These are phyloP conservation scores for Helianthus tuberosus DNA, from an alignment of 129 eudicot genomes.

Conservation along the genomic window DNA sequence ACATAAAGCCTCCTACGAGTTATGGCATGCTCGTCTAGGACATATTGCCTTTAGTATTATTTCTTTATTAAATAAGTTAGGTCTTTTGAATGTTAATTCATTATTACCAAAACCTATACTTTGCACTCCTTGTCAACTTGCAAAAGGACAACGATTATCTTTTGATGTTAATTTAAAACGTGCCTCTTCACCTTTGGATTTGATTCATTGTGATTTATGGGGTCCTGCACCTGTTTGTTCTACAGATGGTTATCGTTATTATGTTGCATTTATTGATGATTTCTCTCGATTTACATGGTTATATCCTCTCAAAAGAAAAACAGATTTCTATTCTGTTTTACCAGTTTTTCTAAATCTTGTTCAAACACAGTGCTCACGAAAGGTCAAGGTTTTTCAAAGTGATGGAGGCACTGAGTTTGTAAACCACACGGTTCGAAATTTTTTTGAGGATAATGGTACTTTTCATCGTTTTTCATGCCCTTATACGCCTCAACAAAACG, in stretches of 20 bases:
- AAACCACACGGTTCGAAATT: background rate
- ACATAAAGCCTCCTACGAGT: too few relatives aligned
- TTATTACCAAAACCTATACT: background rate
- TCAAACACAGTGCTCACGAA: background rate
- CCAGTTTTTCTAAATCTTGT: too few relatives aligned
- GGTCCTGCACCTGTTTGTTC: background rate
- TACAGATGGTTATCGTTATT: background rate
- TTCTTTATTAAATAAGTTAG: too few relatives aligned
- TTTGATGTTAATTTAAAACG: background rate
- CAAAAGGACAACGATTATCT: background rate
- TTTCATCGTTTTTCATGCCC: background rate
- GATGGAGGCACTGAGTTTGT: background rate
- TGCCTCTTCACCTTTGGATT: background rate
- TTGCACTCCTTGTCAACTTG: constrained; percentile 1
- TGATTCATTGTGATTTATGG: background rate
- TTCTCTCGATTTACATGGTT: background rate
- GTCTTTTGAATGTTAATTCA: background rate
- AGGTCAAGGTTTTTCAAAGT: background rate
- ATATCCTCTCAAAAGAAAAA: background rate
- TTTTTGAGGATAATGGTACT: background rate
- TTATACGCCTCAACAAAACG: background rate
- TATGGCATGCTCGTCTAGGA: too few relatives aligned
- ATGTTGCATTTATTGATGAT: background rate
- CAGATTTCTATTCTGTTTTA: background rate
- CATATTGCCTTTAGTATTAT: too few relatives aligned